Base-by-base conservation (phyloP, 2,329 filamentous ascomycete species). In the Colletotrichum tropicicola region DNA sequence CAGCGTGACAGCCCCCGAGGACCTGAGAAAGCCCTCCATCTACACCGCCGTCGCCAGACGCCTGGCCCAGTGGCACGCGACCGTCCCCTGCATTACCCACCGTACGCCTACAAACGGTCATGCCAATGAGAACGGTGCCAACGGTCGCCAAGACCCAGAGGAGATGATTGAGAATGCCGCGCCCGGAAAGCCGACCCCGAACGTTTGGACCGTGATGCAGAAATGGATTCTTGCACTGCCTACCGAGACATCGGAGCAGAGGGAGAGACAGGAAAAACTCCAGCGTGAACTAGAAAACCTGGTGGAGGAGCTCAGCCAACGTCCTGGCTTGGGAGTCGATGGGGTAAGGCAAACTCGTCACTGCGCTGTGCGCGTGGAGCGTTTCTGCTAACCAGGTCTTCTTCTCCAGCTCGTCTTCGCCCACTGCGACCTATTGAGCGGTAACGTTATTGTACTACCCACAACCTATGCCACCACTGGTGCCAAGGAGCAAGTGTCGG, bases 351-450 rank as follows among this genome's bases (percentile, higher is more conserved):
- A 70, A n/a, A 28, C 48, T 43, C 23, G 12, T 25, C 23, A 28
- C 12, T 19, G 28, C 9, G 17, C 27, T 52, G 9, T 12, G 15
- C 12, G 15, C 23, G 10, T 27, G 21, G 28, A 51, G 35, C 5
- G 6, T 55, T 21, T 7, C 44, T 32, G 37, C 65, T 68, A 51
- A 68, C n/a, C 6, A 19, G 39, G 17, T 15, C 21, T 49, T 9
- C 32, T 15, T 10, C 27, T 13, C 66, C 59, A 94, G 87, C 89
- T 97, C 70, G 89, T 98, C 49, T 98, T 98, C 82, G 92, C 92
- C 68, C 95, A 98, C 79, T 97, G 94, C 83, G 96, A 99, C 78
- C 87, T 99, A 23, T 84, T 99, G n/a, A 93, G 92, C 77, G 96
- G 94, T 70, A 99, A 99, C 76, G 92, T 99, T 69, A 98, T 99